Evolutionary conservation across 2,329 filamentous ascomycete genomes (phyloP), one percentile per base, ranked within the genome.

Genomic region (Elsinoe batatas): DNA sequence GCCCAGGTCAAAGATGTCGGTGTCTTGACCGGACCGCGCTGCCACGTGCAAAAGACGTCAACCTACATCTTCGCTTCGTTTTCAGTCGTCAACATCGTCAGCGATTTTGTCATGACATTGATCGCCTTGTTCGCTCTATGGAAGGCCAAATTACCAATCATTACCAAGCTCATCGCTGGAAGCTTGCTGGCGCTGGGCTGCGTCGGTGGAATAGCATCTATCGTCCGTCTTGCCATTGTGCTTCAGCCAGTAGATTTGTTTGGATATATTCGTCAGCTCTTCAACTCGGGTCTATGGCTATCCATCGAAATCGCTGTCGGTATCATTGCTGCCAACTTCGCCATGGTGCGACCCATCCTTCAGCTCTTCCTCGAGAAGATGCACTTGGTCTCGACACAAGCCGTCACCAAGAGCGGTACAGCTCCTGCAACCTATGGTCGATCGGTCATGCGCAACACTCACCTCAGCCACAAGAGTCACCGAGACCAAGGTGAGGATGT

Each of bases 261-360:
- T 56, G 63, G 64, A 56, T 60, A 59, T 46, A 62, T 59, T 3
- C 58, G 61, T 10, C 59, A 63, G 30, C 59, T 63, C 35, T 59
- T 68, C 15, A 30, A 40, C 12, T 32, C 38, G 3, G 63, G 62
- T 26, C 62, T 68, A 11, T 67, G 65, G 63, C 64, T 64, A 11
- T 63, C 63, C 38, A 57, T 65, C 30, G 69, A 71, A 58, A 63
- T 63, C 20, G 67, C 67, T n/a, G 59, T 70, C 3, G 67, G 66
- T 17, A 65, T 69, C n/a, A 61, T 63, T 13, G 68, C 68, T n/a
- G 64, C 67, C 4, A 66, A 64, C 12, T 57, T 68, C 5, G 64
- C 66, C 2, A 66, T 68, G 4, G 58, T 69, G 10, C 64, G 68
- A 11, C 67, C 69, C 5, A 58, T 71, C 3, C 65, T 68, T 49